Evolutionary conservation across 495 filamentous ascomycete species (phyloP).

Genomic region (Lophiotrema nucula): DNA sequence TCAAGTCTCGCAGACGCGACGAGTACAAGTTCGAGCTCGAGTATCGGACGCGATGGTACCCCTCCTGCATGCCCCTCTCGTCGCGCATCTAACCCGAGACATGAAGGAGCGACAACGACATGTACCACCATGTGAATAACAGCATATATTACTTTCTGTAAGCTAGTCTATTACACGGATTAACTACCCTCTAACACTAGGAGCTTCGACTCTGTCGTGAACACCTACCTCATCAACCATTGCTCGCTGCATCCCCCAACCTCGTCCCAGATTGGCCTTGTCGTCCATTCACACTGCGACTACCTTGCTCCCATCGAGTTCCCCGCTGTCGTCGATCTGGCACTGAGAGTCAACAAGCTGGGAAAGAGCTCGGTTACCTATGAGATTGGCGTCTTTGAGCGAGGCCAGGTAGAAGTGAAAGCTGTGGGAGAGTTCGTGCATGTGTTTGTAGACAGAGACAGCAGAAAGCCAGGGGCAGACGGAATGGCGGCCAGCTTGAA

Average conservation of each 20-base stretch:
- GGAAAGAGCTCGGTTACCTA: slow-evolving; percentile 89
- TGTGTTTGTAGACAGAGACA: slow-evolving; percentile 79
- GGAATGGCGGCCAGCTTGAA: slow-evolving; percentile 60
- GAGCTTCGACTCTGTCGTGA: slow-evolving; percentile 89
- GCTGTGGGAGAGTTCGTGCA: slow-evolving; percentile 86
- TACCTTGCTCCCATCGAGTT: slow-evolving; percentile 84
- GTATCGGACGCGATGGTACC: slow-evolving; percentile 86
- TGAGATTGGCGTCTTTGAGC: slow-evolving; percentile 84
- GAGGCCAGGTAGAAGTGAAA: slow-evolving; percentile 69
- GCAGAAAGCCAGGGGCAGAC: slow-evolving; percentile 58
- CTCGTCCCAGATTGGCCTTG: slow-evolving; percentile 71
- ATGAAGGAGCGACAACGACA: slow-evolving; percentile 91
- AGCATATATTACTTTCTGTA: slow-evolving; percentile 77
- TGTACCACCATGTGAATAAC: slow-evolving; percentile 88
- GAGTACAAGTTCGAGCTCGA: slow-evolving; percentile 81
- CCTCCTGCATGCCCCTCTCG: slow-evolving; percentile 1
- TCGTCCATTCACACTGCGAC: slow-evolving; percentile 78
- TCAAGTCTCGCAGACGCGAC: slow-evolving; percentile 63
- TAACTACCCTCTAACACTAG: slow-evolving; percentile 30
- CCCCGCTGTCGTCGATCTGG: slow-evolving; percentile 77
- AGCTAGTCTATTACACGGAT: slow-evolving; percentile 33
- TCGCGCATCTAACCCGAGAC: slow-evolving; percentile 2
- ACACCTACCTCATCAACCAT: slow-evolving; percentile 79
- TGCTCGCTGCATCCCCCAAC: slow-evolving; percentile 72
- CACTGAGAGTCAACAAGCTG: slow-evolving; percentile 76